Percentiles rank a stretch among this genome's conserved stretches.
These are phyloP conservation scores for Andrographis paniculata DNA, from an alignment of 305 asterid species.

Conservation along the genomic window DNA sequence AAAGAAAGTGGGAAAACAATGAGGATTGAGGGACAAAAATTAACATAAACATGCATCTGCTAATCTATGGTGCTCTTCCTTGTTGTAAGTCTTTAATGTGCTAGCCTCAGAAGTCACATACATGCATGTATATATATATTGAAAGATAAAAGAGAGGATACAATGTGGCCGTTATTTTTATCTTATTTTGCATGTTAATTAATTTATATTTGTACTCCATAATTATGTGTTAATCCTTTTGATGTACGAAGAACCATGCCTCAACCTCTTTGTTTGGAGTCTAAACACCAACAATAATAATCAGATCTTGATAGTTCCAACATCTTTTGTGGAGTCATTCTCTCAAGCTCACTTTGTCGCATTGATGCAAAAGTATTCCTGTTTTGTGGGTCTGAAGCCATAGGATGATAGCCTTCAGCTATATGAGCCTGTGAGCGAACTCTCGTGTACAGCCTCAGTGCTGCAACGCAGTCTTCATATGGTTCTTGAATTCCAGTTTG, in stretches of 20 bases:
- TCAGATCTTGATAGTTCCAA: conserved; percentile 73
- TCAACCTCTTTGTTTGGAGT: conserved; percentile 25
- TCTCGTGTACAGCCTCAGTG: conserved; percentile 63
- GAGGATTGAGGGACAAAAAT: no score
- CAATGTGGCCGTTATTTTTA: no score
- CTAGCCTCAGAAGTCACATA: no score
- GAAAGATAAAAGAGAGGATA: no score
- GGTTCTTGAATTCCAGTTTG: conserved; percentile 82
- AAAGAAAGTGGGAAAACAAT: no score
- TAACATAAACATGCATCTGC: no score
- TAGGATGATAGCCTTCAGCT: conserved; percentile 44
- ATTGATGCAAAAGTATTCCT: conserved; percentile 57
- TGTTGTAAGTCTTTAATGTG: no score
- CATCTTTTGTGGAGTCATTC: conserved; percentile 65
- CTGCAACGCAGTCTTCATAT: conserved; percentile 76
- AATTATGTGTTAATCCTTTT: conserved; percentile 7
- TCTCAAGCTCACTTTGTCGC: conserved; percentile 78
- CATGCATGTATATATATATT: no score
- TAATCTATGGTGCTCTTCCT: no score
- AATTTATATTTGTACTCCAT: no score
- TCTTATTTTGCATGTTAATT: no score
- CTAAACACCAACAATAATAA: conserved; percentile 89
- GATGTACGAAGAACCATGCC: conserved; percentile 1
- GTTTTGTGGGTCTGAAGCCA: conserved; percentile 50
- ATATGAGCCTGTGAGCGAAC: conserved; percentile 67